Conservation (phyloP, 2,329 filamentous ascomycete species). For the Colletotrichum sp. region DNA sequence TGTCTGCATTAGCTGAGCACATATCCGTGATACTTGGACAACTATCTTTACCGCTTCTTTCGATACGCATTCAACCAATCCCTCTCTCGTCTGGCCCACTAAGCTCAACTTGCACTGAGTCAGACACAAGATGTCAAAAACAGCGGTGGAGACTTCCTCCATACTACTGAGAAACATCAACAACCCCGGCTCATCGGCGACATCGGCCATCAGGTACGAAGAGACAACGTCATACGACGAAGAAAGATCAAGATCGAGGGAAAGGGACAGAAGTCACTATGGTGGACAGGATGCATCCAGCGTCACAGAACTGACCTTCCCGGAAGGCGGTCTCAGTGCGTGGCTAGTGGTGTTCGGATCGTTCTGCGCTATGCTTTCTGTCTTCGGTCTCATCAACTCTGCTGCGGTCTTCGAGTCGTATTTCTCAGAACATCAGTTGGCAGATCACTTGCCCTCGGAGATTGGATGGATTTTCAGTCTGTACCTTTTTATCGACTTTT, state of each 20-base stretch:
- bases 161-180: neutral
- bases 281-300: neutral
- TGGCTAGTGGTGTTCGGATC: slow-evolving; percentile 82
- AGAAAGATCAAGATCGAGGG: neutral
- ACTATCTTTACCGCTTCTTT: neutral
- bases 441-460: slow-evolving; percentile 66
- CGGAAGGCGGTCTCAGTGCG: slow-evolving; percentile 74
- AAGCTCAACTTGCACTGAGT: fast-evolving
- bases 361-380: slow-evolving; percentile 73
- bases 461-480: slow-evolving; percentile 89
- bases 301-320: slow-evolving; percentile 33
- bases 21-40: neutral
- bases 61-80: neutral
- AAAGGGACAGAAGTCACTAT: neutral
- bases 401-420: slow-evolving; percentile 82
- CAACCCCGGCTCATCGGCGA: neutral
- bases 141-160: neutral
- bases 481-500: slow-evolving; percentile 82
- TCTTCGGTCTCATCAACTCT: slow-evolving; percentile 76
- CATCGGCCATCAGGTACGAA: neutral
- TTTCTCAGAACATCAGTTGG: slow-evolving; percentile 73
- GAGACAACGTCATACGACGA: neutral
- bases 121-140: neutral
- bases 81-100: neutral
- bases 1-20: neutral